Evolutionary conservation across 2,329 filamentous ascomycete species (phyloP).

Genomic region (Fusarium dimerum): DNA sequence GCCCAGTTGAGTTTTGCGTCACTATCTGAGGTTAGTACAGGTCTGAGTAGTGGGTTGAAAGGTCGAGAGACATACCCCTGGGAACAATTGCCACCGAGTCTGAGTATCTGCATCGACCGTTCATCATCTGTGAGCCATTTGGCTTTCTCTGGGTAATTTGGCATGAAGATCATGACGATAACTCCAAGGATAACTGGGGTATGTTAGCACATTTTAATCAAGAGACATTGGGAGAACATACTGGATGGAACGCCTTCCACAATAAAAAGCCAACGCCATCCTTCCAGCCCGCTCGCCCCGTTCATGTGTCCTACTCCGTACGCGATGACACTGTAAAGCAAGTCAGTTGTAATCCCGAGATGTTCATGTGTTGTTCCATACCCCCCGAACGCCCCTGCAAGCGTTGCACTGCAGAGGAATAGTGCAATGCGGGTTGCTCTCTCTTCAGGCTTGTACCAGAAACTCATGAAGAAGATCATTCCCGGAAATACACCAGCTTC

Average conservation of each 20-base stretch:
- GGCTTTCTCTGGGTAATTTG: conserved; percentile 66
- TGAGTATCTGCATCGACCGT: conserved; percentile 48
- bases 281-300: conserved; percentile 56
- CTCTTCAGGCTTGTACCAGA: conserved; percentile 72
- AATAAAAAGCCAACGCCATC: conserved; percentile 66
- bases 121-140: conserved; percentile 60
- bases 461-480: conserved; percentile 50
- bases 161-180: conserved; percentile 64
- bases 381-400: conserved; percentile 69
- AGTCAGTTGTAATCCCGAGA: neutral
- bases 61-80: conserved; percentile 45
- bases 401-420: conserved; percentile 64
- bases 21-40: conserved; percentile 38
- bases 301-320: conserved; percentile 72
- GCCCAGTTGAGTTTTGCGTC: conserved; percentile 56
- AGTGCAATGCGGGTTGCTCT: conserved; percentile 66
- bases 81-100: conserved; percentile 34
- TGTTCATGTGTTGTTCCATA: neutral
- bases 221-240: conserved; percentile 46
- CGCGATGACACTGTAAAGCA: conserved; percentile 55
- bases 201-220: neutral
- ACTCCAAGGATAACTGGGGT: conserved; percentile 25
- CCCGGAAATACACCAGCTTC: conserved; percentile 33
- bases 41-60: too few species aligned
- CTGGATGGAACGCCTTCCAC: conserved; percentile 65